Percentiles rank a stretch among this genome's conserved stretches.
These are phyloP conservation scores for Strigomonas oncopelti DNA, from an alignment of 208 protist species.

Conservation along the genomic window DNA sequence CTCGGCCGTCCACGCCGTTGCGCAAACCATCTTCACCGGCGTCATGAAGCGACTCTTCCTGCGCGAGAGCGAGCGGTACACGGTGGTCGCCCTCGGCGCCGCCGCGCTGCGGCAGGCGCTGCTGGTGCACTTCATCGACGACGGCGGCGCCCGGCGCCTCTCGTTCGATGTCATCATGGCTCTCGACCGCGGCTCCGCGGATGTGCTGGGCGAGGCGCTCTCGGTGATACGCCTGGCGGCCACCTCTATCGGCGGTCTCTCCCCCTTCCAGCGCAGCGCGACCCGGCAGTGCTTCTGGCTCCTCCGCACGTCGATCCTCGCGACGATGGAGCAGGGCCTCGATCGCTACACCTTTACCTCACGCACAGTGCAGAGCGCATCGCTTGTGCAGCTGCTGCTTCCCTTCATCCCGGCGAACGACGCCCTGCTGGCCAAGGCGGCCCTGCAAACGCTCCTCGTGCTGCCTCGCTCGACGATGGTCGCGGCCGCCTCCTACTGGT, in stretches of 20 bases:
- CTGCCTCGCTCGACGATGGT: constrained; percentile 51
- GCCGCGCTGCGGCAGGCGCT: constrained; percentile 64
- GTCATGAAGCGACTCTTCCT: constrained; percentile 55
- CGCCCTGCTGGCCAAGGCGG: constrained; percentile 49
- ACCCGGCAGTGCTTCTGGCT: constrained; percentile 69
- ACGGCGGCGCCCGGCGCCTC: constrained; percentile 24
- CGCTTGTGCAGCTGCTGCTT: constrained; percentile 25
- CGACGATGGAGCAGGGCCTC: constrained; percentile 45
- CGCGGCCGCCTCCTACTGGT: constrained; percentile 48
- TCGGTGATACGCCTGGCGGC: constrained; percentile 42
- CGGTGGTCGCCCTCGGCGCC: constrained; percentile 64
- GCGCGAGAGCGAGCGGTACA: constrained; percentile 52
- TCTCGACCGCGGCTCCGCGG: constrained; percentile 60
- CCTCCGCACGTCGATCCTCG: constrained; percentile 51
- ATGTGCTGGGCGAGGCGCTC: constrained; percentile 72
- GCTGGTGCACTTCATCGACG: constrained; percentile 37
- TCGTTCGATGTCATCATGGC: constrained; percentile 72
- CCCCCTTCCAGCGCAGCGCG: constrained; percentile 58
- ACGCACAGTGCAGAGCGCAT: constrained; percentile 52
- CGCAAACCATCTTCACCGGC: constrained; percentile 72
- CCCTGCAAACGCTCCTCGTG: constrained; percentile 58
- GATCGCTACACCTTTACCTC: constrained; percentile 74
- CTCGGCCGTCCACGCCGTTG: constrained; percentile 65
- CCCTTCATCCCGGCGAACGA: constrained; percentile 27
- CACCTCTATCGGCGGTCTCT: constrained; percentile 44